Evolutionary conservation across 2,329 filamentous ascomycete genomes (phyloP).

Genomic region (Sordariomycetes sp.): DNA sequence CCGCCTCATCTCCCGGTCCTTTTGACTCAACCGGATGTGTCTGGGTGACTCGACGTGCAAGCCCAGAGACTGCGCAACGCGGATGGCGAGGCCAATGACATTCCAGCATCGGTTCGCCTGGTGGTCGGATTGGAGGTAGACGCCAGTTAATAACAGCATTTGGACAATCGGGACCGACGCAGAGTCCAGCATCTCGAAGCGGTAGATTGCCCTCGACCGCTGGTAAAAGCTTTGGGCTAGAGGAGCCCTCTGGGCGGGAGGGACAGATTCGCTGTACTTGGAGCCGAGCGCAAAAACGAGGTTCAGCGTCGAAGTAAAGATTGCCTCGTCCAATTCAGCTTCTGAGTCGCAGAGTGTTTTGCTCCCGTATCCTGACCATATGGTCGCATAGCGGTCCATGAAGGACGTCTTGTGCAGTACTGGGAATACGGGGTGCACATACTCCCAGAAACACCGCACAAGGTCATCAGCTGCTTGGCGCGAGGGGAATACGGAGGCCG

Average conservation of each 20-base stretch:
- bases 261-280: slow-evolving; percentile 7
- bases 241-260: slow-evolving; percentile 1
- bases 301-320: slow-evolving; percentile 8
- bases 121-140: slow-evolving; percentile 13
- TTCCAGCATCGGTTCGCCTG: slow-evolving; percentile 12
- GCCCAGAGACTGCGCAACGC: slow-evolving; percentile 13
- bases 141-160: slow-evolving; percentile 11
- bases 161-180: slow-evolving; percentile 10
- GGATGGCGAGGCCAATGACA: slow-evolving; percentile 12
- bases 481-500: background rate
- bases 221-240: slow-evolving; percentile 1
- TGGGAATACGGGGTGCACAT: slow-evolving; percentile 9
- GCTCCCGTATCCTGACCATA: slow-evolving; percentile 3
- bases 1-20: background rate
- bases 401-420: slow-evolving; percentile 8
- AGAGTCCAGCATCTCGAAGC: slow-evolving; percentile 6
- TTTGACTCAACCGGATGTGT: background rate
- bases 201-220: background rate
- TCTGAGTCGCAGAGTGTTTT: background rate
- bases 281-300: slow-evolving; percentile 12
- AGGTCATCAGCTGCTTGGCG: slow-evolving; percentile 5
- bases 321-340: background rate
- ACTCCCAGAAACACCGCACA: slow-evolving; percentile 8
- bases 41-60: slow-evolving; percentile 9
- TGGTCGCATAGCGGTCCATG: slow-evolving; percentile 4